A percentile compares a stretch with the other conserved stretches of the same genome.
Evolutionary conservation across 805 yeast species (phyloP).

Genomic region (Saturnispora silvae): DNA sequence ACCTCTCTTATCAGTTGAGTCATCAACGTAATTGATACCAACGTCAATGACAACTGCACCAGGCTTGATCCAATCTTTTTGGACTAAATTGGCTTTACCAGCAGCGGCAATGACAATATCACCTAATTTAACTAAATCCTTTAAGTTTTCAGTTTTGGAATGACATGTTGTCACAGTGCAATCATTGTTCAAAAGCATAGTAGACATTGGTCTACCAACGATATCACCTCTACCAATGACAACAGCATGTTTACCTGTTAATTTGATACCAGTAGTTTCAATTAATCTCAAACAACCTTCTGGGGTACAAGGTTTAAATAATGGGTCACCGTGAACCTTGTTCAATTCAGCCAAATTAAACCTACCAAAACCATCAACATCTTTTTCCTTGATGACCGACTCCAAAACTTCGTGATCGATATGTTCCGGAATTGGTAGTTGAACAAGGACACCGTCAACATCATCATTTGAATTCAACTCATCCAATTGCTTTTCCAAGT

Average conservation of each 20-base stretch:
- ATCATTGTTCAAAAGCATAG: slow-evolving; percentile 55
- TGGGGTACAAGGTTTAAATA: slow-evolving; percentile 75
- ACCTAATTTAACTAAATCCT: slow-evolving; percentile 42
- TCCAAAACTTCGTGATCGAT: slow-evolving; percentile 54
- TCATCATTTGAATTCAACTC: slow-evolving; percentile 39
- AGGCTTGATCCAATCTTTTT: slow-evolving; percentile 64
- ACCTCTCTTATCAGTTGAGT: slow-evolving; percentile 57
- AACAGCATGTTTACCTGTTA: slow-evolving; percentile 66
- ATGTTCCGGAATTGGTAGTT: slow-evolving; percentile 66
- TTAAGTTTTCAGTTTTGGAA: slow-evolving; percentile 46
- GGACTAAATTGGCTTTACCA: slow-evolving; percentile 59
- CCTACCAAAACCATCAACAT: slow-evolving; percentile 78
- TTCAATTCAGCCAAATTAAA: slow-evolving; percentile 68
- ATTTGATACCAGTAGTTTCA: slow-evolving; percentile 41
- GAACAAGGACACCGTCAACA: slow-evolving; percentile 68
- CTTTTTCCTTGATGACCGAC: slow-evolving; percentile 34
- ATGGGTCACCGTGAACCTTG: slow-evolving; percentile 62
- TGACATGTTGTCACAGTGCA: slow-evolving; percentile 74
- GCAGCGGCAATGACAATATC: slow-evolving; percentile 73
- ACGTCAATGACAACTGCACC: slow-evolving; percentile 71
- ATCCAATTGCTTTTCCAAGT: slow-evolving; percentile 38
- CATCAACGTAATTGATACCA: slow-evolving; percentile 69
- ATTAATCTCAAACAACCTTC: slow-evolving; percentile 64
- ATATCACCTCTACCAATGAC: slow-evolving; percentile 80
- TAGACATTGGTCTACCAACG: slow-evolving; percentile 74